Evolutionary conservation across 306 rosid genomes (phyloP), one percentile per base, ranked within the genome.

Genomic region (Rosa persica): DNA sequence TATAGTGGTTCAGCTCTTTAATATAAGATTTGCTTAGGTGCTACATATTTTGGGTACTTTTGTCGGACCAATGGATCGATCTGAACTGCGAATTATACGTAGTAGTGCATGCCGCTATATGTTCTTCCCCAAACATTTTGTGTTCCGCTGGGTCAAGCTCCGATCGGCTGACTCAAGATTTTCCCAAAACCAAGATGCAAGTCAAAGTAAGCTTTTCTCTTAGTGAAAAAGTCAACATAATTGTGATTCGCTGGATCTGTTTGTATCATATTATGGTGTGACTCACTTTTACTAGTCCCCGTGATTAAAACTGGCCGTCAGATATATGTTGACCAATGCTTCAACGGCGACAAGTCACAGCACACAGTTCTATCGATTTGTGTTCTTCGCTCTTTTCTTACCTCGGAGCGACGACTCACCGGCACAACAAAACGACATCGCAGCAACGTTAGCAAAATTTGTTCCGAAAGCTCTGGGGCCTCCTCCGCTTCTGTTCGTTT

Each of bases 381-480:
- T 46, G 20, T 0, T 20, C 0, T 7, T 20, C 12, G 20, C 15
- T 47, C 46, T 34, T 20, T 73, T 12, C 49, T 73, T n/a, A 22
- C 52, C 67, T 20, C 67, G 25, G 67, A 34, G 43, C 43, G 6
- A 30, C 11, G 22, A 30, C 70, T 65, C 46, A 17, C 44, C 36
- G 48, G 9, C 25, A 39, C 2, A 17, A 3, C 71, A 3, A 67
- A 67, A 67, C 72, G 51, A 42, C 51, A n/a, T 12, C 72, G 52
- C 52, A 27, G 9, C 17, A 60, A 8, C 49, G 27, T 67, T 40
- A 8, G 30, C 46, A 65, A 36, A 7, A 16, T 66, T 39, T 66
- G 70, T 40, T 39, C 70, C 70, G 70, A 66, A 68, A n/a, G 52
- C 12, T 67, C 42, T 40, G 72, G 72, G 72, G 20, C 36, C 66